Evolutionary conservation across 768 basidiomycete genomes (phyloP), one percentile per base, ranked within the genome.

Genomic region (Boletus rufocinnamomeus): DNA sequence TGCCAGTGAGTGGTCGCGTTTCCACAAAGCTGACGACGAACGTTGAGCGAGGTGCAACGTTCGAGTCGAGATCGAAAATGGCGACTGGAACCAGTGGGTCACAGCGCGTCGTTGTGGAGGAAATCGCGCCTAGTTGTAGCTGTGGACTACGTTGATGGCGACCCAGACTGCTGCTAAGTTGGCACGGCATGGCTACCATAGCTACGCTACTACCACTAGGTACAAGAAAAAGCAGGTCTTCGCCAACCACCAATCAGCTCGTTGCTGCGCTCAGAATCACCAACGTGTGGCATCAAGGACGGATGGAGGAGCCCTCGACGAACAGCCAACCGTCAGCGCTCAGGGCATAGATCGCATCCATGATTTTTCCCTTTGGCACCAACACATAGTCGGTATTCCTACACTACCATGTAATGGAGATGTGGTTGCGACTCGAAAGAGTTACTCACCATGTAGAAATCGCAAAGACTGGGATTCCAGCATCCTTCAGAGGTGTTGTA

Each of bases 351-450:
- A 80, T 71, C 7, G 83, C 84, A 23, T 74, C 71, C 27, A 67
- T 62, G 9, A 77, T 63, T 66, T 76, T 76, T 34, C 74, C 78
- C 52, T 71, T 74, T 17, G 82, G 81, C 23, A 88, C 79, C 27
- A 88, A 70, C 13, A 88, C 72, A 66, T 84, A 86, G 66, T 88
- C 86, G 6, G 86, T 88, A 68, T 86, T 84, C 85, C 85, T 87
- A 59, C 23, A 30, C 19, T 25, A n/a, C 13, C 14, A 34, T 43
- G 43, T 23, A 27, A 37, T 19, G 23, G 23, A 51, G 32, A 32
- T 47, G 41, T 32, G 19, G 44, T 19, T 38, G 14, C 45, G 6
- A n/a, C 44, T 5, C 30, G 17, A 47, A 21, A 21, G 19, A 37
- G 28, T n/a, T 21, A 58, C 76, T 59, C 60, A 86, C 85, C 83